Percentiles rank a stretch among this genome's conserved stretches.
Conservation (phyloP, 1,139 yeast species). For the Neolecta irregularis region DNA sequence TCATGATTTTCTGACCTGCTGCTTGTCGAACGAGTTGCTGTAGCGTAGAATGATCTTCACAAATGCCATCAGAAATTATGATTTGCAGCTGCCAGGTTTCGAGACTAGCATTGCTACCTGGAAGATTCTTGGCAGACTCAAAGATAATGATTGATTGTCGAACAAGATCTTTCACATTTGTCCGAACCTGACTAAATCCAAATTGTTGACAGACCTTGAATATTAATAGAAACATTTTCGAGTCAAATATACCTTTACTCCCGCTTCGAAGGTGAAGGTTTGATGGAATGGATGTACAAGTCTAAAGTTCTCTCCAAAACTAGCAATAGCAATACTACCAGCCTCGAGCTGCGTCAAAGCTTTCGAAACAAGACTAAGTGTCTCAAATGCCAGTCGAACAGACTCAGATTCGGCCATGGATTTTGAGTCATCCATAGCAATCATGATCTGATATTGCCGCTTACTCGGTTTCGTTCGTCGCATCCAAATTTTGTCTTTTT, state of each 20-base stretch:
- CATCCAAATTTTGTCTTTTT: conserved; percentile 97
- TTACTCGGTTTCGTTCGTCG: conserved; percentile 94
- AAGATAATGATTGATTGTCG: conserved; percentile 58
- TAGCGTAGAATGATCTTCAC: conserved; percentile 80
- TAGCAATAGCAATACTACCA: conserved; percentile 79
- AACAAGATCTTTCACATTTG: conserved; percentile 67
- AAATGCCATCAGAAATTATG: conserved; percentile 87
- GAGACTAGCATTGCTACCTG: conserved; percentile 20
- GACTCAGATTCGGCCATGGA: conserved; percentile 87
- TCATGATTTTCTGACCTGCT: conserved; percentile 81
- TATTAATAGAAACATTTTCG: no score
- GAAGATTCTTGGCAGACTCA: conserved; percentile 42
- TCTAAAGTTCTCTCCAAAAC: conserved; percentile 73
- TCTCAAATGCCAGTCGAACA: conserved; percentile 81
- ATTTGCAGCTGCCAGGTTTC: conserved; percentile 91
- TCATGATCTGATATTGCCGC: conserved; percentile 93
- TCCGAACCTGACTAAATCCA: conserved; percentile 74
- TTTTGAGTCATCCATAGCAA: conserved; percentile 92
- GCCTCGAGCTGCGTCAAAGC: conserved; percentile 89
- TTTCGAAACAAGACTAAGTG: conserved; percentile 85
- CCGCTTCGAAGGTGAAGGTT: conserved; percentile 71
- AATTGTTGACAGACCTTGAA: no score
- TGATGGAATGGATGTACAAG: conserved; percentile 82
- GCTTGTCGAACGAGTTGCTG: conserved; percentile 79
- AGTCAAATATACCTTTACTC: conserved; percentile 68